Evolutionary conservation across 129 eudicot genomes (phyloP).

Genomic region (Flaveria brownii): DNA sequence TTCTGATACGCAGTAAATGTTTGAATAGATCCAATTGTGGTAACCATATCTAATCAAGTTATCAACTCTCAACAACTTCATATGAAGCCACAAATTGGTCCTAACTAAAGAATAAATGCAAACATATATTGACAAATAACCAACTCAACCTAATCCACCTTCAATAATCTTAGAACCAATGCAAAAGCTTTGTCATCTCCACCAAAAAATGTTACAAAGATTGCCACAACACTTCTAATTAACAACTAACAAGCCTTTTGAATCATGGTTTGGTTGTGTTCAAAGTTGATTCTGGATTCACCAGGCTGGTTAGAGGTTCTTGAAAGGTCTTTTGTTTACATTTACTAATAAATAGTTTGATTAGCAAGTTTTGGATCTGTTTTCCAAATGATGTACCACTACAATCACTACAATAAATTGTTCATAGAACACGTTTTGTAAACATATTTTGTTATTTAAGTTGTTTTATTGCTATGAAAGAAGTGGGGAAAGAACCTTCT

Average conservation of each 20-base stretch:
- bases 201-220: slow-evolving; percentile 15
- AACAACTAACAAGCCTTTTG: background rate
- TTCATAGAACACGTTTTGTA: background rate
- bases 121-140: slow-evolving; percentile 13
- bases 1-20: slow-evolving; percentile 1
- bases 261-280: slow-evolving; percentile 12
- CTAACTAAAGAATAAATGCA: background rate
- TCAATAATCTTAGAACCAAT: slow-evolving; percentile 9
- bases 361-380: background rate
- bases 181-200: slow-evolving; percentile 1
- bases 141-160: slow-evolving; percentile 18
- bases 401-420: background rate
- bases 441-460: background rate
- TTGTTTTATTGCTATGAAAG: too few species aligned
- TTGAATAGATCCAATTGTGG: slow-evolving; percentile 4
- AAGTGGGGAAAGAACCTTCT: too few species aligned
- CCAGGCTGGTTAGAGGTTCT: background rate
- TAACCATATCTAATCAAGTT: background rate
- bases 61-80: slow-evolving; percentile 14
- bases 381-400: background rate
- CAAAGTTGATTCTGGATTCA: background rate
- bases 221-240: background rate
- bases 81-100: background rate
- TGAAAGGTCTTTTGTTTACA: background rate
- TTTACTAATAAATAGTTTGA: background rate